Conservation (phyloP, 2,329 filamentous ascomycete species). For the Colletotrichum sojae region DNA sequence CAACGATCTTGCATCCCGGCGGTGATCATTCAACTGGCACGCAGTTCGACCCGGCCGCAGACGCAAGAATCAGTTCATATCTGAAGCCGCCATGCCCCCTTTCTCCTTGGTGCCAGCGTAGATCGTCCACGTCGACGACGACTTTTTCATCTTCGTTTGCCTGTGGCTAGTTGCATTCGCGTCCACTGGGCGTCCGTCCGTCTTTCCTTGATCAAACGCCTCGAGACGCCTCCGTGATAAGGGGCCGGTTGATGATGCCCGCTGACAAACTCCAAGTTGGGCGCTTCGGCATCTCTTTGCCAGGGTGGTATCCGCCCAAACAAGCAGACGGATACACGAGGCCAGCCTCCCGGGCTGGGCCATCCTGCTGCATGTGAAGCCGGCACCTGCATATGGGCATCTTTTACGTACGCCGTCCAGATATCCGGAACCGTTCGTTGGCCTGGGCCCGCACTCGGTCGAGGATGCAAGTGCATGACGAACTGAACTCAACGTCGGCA, state of each 20-base stretch:
- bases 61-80: constrained; percentile 40
- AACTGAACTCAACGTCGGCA: constrained; percentile 27
- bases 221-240: constrained; percentile 16
- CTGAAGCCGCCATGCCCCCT: constrained; percentile 34
- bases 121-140: constrained; percentile 16
- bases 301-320: no score
- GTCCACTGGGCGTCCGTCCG: not conserved
- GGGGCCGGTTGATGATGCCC: constrained; percentile 2
- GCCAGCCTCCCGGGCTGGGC: not conserved
- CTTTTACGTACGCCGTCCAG: not conserved
- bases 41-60: constrained; percentile 13
- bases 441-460: constrained; percentile 5
- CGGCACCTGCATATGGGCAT: constrained; percentile 2
- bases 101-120: constrained; percentile 4
- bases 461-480: constrained; percentile 14
- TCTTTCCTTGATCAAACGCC: constrained; percentile 9
- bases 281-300: no score
- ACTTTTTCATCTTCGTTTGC: constrained; percentile 7
- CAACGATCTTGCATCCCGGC: constrained; percentile 24
- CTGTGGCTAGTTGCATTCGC: not conserved
- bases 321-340: not conserved
- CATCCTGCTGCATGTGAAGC: constrained; percentile 26
- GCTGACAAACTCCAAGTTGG: not conserved
- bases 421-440: constrained; percentile 10
- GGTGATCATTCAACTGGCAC: constrained; percentile 36